Base-by-base conservation (phyloP, 192 early-diverging fungal species). In the Ramicandelaber brevisporus region DNA sequence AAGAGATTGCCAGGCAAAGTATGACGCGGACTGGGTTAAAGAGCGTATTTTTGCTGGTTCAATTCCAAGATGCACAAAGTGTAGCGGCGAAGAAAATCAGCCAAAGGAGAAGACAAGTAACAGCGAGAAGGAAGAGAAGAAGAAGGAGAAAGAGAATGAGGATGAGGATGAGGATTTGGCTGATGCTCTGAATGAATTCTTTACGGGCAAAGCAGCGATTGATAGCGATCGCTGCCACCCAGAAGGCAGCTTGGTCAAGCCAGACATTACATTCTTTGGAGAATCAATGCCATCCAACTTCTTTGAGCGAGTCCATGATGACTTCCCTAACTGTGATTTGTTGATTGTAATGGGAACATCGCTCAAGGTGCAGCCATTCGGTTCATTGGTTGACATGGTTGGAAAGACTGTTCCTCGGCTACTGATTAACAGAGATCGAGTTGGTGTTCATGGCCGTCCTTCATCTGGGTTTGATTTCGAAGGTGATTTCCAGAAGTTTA, bases 231-330 rank as follows among this genome's bases (percentile, higher is more conserved):
- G n/a, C n/a, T n/a, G n/a, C n/a, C n/a, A n/a, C n/a, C n/a, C n/a
- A n/a, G n/a, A n/a, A n/a, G n/a, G n/a, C n/a, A n/a, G 67, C 3
- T 45, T 77, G 11, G 67, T 96, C 41, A 96, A 97, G 40, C 88
- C 86, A 5, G 70, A 87, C 36, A 95, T 98, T 34, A 85, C 82
- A 0, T 98, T 98, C 40, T 98, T 98, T 54, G 86, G 87, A 11
- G 81, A 98, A 46, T 40, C 49, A 11, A 50, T 98, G 27, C 92
- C 92, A 5, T 36, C 50, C 9, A 65, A 70, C 13, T 93, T 92
- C 31, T 63, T 65, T 36, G 29, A 54, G 11, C 39, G 52, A 7
- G n/a, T 64, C 2, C 33, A 34, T 4, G 38, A 60, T 40, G 83
- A 89, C 30, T 80, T 89, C 48, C 36, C 44, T n/a, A 21, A 40